Percentiles rank a stretch among this genome's conserved stretches.
phyloP scores from a whole-genome alignment of 2,329 filamentous ascomycete genomes.

The Shiraia sp. region DNA sequence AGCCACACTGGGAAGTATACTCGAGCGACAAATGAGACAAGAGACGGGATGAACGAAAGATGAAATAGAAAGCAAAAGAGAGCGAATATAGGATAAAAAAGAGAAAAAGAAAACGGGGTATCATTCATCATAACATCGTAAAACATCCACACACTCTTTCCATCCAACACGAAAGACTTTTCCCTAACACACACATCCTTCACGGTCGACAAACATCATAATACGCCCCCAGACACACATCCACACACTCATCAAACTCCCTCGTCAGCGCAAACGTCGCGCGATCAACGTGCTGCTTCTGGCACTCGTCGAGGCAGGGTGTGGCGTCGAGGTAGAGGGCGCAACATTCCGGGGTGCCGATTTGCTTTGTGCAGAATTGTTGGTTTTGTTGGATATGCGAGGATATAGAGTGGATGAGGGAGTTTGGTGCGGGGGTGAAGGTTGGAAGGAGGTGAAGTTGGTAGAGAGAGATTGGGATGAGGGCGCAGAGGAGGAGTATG shows the following conservation, averaged over 20 bases:
- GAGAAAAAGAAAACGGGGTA: no score
- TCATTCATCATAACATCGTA: no score
- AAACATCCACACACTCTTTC: no score
- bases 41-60: no score
- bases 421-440: conserved; percentile 11
- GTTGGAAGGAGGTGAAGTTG: conserved; percentile 21
- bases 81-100: no score
- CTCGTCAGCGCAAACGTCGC: conserved; percentile 25
- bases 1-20: no score
- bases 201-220: neutral
- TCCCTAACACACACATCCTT: no score
- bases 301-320: conserved; percentile 34
- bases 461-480: conserved; percentile 22
- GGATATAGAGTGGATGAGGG: conserved; percentile 1
- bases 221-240: conserved; percentile 9
- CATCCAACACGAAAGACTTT: no score
- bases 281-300: conserved; percentile 27
- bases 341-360: conserved; percentile 29
- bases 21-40: no score
- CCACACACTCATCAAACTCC: conserved; percentile 33
- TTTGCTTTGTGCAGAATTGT: conserved; percentile 26
- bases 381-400: conserved; percentile 3
- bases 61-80: no score
- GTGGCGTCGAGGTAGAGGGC: conserved; percentile 27
- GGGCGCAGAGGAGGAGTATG: conserved; percentile 20